Percentiles rank a stretch among this genome's conserved stretches.
Evolutionary conservation across 2,329 filamentous ascomycete genomes (phyloP).

Genomic region (Fusarium papillatum): DNA sequence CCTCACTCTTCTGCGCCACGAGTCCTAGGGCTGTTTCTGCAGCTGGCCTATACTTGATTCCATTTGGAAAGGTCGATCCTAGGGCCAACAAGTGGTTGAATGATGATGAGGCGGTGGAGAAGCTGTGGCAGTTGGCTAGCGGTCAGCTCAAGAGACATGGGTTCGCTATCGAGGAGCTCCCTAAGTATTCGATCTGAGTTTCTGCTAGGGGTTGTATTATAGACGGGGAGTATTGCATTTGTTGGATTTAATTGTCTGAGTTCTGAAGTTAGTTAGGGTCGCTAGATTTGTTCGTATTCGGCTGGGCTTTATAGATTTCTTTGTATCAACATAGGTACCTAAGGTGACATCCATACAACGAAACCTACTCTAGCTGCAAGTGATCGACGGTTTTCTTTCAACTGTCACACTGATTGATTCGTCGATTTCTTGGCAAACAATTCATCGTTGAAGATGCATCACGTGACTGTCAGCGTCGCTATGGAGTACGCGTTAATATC

Average conservation of each 20-base stretch:
- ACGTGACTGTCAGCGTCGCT: not conserved
- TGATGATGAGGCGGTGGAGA: conserved; percentile 27
- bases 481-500: not conserved
- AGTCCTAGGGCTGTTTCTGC: conserved; percentile 13
- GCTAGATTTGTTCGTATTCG: not conserved
- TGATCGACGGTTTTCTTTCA: not conserved
- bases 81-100: conserved; percentile 37
- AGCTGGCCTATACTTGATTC: conserved; percentile 31
- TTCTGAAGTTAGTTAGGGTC: not conserved
- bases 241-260: not conserved
- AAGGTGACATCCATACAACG: not conserved
- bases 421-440: not conserved
- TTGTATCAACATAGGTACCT: not conserved
- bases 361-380: not conserved
- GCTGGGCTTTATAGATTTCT: not conserved
- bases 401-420: not conserved
- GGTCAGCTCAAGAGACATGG: conserved; percentile 20
- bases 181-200: not conserved
- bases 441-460: not conserved
- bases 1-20: conserved; percentile 40
- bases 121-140: conserved; percentile 22
- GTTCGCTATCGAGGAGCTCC: conserved; percentile 12
- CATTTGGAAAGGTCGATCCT: conserved; percentile 32
- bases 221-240: not conserved
- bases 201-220: not conserved